Evolutionary conservation across 2,329 filamentous ascomycete genomes (phyloP).

Genomic region (Hymenoscyphus linearis): DNA sequence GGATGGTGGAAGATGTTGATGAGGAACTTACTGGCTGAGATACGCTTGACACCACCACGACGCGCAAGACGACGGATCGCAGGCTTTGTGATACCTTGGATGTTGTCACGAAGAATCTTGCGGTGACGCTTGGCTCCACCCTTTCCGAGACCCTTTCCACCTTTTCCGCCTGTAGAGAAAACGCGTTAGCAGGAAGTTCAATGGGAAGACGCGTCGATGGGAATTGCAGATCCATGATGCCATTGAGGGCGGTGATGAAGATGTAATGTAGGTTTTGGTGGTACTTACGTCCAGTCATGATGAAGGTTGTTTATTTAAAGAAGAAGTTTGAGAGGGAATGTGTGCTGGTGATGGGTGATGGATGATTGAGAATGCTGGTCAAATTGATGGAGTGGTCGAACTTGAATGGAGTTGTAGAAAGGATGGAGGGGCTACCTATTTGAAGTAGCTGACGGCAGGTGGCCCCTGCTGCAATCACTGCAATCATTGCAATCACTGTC

Average conservation of each 20-base stretch:
- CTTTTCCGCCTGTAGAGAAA: constrained; percentile 40
- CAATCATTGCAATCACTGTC: constrained; percentile 23
- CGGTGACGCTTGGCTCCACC: constrained; percentile 97
- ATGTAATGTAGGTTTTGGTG: constrained; percentile 4
- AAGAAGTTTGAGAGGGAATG: constrained; percentile 10
- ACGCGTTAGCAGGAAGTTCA: constrained; percentile 57
- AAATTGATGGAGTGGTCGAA: constrained; percentile 10
- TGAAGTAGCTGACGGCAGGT: constrained; percentile 10
- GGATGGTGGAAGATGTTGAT: background rate
- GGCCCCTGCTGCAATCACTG: constrained; percentile 5
- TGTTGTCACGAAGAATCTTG: constrained; percentile 99
- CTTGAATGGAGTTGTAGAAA: constrained; percentile 15
- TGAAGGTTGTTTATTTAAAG: constrained; percentile 36
- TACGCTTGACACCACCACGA: constrained; percentile 99
- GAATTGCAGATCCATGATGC: background rate
- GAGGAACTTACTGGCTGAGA: constrained; percentile 72
- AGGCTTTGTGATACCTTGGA: constrained; percentile 98
- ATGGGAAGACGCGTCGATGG: constrained; percentile 42
- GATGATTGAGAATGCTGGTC: constrained; percentile 9
- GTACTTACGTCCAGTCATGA: constrained; percentile 55
- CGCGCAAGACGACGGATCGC: constrained; percentile 97
- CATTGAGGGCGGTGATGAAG: background rate
- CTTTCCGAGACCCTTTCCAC: constrained; percentile 97
- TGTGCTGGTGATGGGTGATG: constrained; percentile 11
- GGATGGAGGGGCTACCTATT: constrained; percentile 19